Conservation (phyloP, 805 yeast species). For the Henningerozyma blattae region DNA sequence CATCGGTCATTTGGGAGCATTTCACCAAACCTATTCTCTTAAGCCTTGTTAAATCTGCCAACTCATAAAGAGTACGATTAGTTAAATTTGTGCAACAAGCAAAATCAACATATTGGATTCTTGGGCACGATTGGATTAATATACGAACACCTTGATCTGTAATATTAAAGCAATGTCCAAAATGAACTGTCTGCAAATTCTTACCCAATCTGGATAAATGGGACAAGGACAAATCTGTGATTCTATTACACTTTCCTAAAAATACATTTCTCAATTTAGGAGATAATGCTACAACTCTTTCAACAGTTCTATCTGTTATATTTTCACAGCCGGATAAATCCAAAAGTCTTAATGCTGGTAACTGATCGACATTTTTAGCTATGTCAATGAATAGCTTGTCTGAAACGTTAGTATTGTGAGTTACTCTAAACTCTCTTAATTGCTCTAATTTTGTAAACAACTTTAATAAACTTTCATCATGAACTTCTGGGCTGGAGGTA, state of each 20-base stretch:
- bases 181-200: constrained; percentile 76
- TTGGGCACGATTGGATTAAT: constrained; percentile 63
- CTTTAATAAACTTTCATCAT: constrained; percentile 46
- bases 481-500: constrained; percentile 65
- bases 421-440: constrained; percentile 73
- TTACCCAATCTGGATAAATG: constrained; percentile 65
- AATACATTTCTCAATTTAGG: constrained; percentile 83
- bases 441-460: constrained; percentile 54
- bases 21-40: constrained; percentile 90
- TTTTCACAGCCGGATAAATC: constrained; percentile 78
- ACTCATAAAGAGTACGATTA: constrained; percentile 64
- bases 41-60: constrained; percentile 65
- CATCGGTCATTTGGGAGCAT: constrained; percentile 78
- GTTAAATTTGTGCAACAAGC: constrained; percentile 91
- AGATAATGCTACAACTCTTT: constrained; percentile 57
- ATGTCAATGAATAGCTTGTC: constrained; percentile 43
- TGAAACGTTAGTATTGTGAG: constrained; percentile 57
- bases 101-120: constrained; percentile 84
- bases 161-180: constrained; percentile 86
- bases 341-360: constrained; percentile 61
- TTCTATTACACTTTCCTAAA: constrained; percentile 74
- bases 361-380: constrained; percentile 22
- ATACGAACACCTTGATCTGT: constrained; percentile 80
- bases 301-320: constrained; percentile 70
- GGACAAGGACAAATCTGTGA: constrained; percentile 70